These are phyloP conservation scores for Starmerella stigmatis DNA, from an alignment of 805 yeast species.

Conservation along the genomic window DNA sequence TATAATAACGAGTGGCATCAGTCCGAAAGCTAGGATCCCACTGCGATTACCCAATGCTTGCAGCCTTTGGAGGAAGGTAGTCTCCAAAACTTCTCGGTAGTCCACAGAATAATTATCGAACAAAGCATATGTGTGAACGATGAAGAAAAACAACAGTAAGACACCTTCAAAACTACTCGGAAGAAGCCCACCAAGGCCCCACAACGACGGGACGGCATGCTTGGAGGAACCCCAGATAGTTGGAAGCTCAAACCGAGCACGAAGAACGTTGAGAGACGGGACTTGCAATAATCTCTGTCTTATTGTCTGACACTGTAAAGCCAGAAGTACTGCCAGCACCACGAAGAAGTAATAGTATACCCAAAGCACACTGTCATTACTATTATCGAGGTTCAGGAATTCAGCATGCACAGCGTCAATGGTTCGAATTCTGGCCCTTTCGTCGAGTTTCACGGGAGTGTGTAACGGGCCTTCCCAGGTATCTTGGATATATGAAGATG, in stretches of 20 bases:
- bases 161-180: conserved; percentile 11
- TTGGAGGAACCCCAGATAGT: conserved; percentile 7
- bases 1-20: conserved; percentile 11
- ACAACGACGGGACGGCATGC: conserved; percentile 7
- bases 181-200: conserved; percentile 16
- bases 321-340: neutral
- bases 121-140: conserved; percentile 11
- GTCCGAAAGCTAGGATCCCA: conserved; percentile 18
- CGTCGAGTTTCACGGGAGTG: conserved; percentile 7
- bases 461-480: neutral
- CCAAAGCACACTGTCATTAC: conserved; percentile 14
- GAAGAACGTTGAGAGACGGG: neutral
- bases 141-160: conserved; percentile 7
- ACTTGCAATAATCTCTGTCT: neutral
- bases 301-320: neutral
- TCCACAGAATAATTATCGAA: conserved; percentile 12
- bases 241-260: conserved; percentile 7
- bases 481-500: conserved; percentile 5
- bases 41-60: conserved; percentile 17
- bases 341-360: conserved; percentile 12
- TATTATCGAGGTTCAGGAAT: conserved; percentile 13
- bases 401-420: conserved; percentile 14
- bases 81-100: conserved; percentile 10
- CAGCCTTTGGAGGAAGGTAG: conserved; percentile 6
- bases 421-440: neutral